A percentile compares a stretch with the other conserved stretches of the same genome.
Conservation (phyloP, 345 rosid species). For the Pugionium cornutum region DNA sequence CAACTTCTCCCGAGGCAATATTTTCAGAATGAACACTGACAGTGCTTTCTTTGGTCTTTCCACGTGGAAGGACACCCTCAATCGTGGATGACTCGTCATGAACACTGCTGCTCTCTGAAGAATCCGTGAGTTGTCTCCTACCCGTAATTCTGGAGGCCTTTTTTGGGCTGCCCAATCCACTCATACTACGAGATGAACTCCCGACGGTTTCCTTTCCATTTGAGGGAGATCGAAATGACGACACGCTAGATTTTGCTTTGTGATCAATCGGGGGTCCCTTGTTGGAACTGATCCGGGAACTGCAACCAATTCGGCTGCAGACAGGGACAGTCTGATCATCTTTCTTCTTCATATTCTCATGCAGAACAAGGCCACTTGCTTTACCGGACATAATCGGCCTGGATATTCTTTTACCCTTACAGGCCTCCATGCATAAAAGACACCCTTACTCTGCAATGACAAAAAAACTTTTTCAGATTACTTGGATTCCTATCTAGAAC, state of each 20-base stretch:
- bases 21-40: slow-evolving; percentile 11
- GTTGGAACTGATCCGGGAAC: slow-evolving; percentile 53
- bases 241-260: slow-evolving; percentile 50
- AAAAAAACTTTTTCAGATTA: slow-evolving; percentile 1
- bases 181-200: slow-evolving; percentile 53
- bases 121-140: slow-evolving; percentile 54
- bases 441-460: slow-evolving; percentile 27
- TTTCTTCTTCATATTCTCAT: slow-evolving; percentile 60
- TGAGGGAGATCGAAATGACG: slow-evolving; percentile 16
- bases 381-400: slow-evolving; percentile 46
- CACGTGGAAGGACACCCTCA: slow-evolving; percentile 36
- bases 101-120: slow-evolving; percentile 67
- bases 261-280: slow-evolving; percentile 47
- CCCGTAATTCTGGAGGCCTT: slow-evolving; percentile 18
- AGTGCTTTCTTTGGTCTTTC: slow-evolving; percentile 48
- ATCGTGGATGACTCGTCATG: slow-evolving; percentile 46
- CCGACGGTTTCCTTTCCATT: slow-evolving; percentile 63
- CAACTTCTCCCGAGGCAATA: slow-evolving; percentile 29
- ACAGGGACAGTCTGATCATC: slow-evolving; percentile 55
- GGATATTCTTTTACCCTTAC: slow-evolving; percentile 54
- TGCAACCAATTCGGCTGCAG: slow-evolving; percentile 70
- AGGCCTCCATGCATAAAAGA: slow-evolving; percentile 66
- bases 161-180: slow-evolving; percentile 39
- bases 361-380: slow-evolving; percentile 58
- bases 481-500: not conserved